Evolutionary conservation across 805 yeast genomes (phyloP), one percentile per base, ranked within the genome.

Genomic region (Yarrowia porcina): DNA sequence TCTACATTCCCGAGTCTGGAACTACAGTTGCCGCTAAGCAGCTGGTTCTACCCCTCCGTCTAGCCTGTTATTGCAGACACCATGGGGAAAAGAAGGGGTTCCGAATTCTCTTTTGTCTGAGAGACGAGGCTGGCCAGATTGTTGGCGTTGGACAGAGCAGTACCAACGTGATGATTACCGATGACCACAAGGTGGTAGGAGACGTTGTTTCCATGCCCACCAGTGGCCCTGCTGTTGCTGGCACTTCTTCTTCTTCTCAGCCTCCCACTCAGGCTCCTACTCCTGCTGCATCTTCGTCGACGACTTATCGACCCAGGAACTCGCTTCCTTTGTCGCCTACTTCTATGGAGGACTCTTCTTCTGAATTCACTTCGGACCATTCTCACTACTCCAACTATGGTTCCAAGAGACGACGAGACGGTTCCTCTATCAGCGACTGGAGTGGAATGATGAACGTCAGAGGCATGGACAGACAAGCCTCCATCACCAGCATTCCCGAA

Each of bases 11-110:
- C 11, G 52, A 42, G 27, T 12, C 33, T 10, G 63, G 63, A 2
- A 17, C 54, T 25, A 41, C 52, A 2, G 66, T 67, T 9, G 64
- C 69, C 44, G 72, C 73, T 15, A 78, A 76, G 52, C 70, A 69
- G 47, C 69, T 83, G 21, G 84, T 80, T 56, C 71, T 85, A 4
- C 82, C 83, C n/a, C 77, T 97, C 17, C 83, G 99, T 75, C 84
- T 94, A 41, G 93, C 93, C 11, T 93, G 99, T 74, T 93, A 94
- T 73, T 94, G 98, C 76, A 83, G 98, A 68, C 99, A 94, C 74
- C 99, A 94, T 74, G 84, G 85, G 67, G 97, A 92, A 66, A 78
- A 86, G 15, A 82, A 81, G 47, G 99, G 99, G 0, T 93, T 92
- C 77, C 84, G 73, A 61, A 72, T 69, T 2, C 68, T 67, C 41